Base-by-base conservation (phyloP, 2,329 filamentous ascomycete species). In the Pyricularia pennisetigena region DNA sequence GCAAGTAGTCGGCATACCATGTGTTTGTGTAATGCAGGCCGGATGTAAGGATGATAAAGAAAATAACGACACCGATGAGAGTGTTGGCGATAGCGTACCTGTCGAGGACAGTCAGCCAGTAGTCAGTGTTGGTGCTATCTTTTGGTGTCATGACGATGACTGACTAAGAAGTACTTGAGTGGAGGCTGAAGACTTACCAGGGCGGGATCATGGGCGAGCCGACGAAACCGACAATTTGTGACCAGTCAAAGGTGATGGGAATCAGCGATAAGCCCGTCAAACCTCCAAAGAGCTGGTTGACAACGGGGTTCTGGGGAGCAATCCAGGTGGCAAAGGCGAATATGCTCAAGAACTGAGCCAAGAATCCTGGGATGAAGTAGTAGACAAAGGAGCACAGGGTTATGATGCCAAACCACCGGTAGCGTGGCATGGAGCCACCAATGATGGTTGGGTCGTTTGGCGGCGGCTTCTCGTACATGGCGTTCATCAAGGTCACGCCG, bases 1-100 rank as follows among this genome's bases (percentile, higher is more conserved):
- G 88, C 14, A 91, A 76, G 73, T 85, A 91, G 69, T 84, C 76
- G 3, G 82, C 82, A 72, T 88, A 91, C 86, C 88, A 92, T 0
- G 82, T 79, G 10, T 87, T 86, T 7, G 81, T 84, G 74, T 88
- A 93, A 74, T 93, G 89, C 23, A 93, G 77, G 5, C 83, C 78
- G 0, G 84, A 80, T 1, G 85, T 81, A 3, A 83, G 77, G n/a
- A 90, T 76, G 69, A 91, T 82, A 74, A 86, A 91, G 74, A 90
- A 91, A 1, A 84, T 29, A 1, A 90, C 80, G 30, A 91, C 85
- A 20, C 89, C 89, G 41, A 91, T 85, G 59, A 90, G 76, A 0
- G 88, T 91, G 74, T 93, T 93, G 69, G 87, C 88, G 71, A 92
- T 92, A 9, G 89, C 90, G 74, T 89, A 86, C 87, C 83, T 85